Conservation (phyloP, 2,329 filamentous ascomycete genomes). For the Arthrobotrys conoides region DNA sequence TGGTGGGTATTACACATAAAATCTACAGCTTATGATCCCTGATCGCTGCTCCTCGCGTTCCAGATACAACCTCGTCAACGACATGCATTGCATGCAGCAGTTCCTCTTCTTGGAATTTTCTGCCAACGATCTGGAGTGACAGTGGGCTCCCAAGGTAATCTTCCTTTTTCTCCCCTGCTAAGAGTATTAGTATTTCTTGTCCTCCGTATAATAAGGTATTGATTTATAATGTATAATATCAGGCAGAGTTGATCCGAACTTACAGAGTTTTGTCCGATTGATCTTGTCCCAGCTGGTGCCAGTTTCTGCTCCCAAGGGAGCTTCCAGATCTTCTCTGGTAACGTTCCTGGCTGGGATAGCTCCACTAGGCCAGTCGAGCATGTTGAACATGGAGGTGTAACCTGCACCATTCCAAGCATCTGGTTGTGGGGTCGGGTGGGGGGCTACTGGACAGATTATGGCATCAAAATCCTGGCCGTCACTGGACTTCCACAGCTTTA, state of each 20-base stretch:
- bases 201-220: constrained; percentile 5
- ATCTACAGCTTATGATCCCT: constrained; percentile 56
- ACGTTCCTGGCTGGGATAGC: constrained; percentile 48
- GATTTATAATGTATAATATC: constrained; percentile 10
- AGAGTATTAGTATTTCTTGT: constrained; percentile 31
- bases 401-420: constrained; percentile 76
- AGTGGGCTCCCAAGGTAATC: constrained; percentile 71
- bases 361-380: constrained; percentile 76
- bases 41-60: constrained; percentile 41
- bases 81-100: constrained; percentile 66
- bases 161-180: constrained; percentile 67
- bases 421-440: constrained; percentile 75
- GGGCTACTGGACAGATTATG: constrained; percentile 75
- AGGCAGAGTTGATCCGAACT: constrained; percentile 15
- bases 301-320: constrained; percentile 45
- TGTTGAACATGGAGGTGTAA: constrained; percentile 75
- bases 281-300: constrained; percentile 54
- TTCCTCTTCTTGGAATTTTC: constrained; percentile 73
- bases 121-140: constrained; percentile 71
- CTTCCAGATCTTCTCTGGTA: constrained; percentile 47
- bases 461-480: constrained; percentile 72
- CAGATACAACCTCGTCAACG: constrained; percentile 65
- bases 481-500: constrained; percentile 72
- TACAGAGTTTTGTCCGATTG: constrained; percentile 56
- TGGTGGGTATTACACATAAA: constrained; percentile 24